Percentiles rank a stretch among this genome's conserved stretches.
Evolutionary conservation across 2,329 filamentous ascomycete genomes (phyloP).

Genomic region (Talaromyces sp.): DNA sequence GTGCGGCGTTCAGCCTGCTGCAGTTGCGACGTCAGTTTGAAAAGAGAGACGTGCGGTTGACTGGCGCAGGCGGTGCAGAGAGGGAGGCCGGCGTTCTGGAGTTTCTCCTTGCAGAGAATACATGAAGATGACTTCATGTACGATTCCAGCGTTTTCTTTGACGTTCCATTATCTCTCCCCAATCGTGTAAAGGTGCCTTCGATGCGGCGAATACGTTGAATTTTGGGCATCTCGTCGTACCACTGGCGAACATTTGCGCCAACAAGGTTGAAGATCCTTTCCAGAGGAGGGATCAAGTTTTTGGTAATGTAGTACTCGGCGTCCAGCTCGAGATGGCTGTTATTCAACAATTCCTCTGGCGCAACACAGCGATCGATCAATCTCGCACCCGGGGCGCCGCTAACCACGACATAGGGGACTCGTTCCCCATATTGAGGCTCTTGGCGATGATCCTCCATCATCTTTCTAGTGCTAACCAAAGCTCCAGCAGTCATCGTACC

Average conservation of each 20-base stretch:
- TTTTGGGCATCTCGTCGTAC: slow-evolving; percentile 96
- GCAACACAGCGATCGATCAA: slow-evolving; percentile 86
- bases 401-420: slow-evolving; percentile 88
- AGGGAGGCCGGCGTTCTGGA: slow-evolving; percentile 37
- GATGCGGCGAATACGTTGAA: slow-evolving; percentile 68
- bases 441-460: slow-evolving; percentile 77
- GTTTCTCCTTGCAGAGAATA: slow-evolving; percentile 64
- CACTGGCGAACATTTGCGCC: slow-evolving; percentile 85
- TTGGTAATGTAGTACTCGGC: slow-evolving; percentile 96
- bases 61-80: slow-evolving; percentile 35
- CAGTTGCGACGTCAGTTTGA: slow-evolving; percentile 59
- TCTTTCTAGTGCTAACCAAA: slow-evolving; percentile 76
- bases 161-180: slow-evolving; percentile 17
- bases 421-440: slow-evolving; percentile 95
- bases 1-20: slow-evolving; percentile 59
- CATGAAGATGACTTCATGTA: slow-evolving; percentile 82
- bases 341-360: slow-evolving; percentile 73
- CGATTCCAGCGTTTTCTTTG: slow-evolving; percentile 72
- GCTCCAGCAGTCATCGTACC: slow-evolving; percentile 80
- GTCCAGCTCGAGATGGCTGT: slow-evolving; percentile 75
- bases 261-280: slow-evolving; percentile 93
- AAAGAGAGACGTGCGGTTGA: slow-evolving; percentile 52
- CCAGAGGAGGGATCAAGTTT: slow-evolving; percentile 89
- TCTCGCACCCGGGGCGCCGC: slow-evolving; percentile 77
- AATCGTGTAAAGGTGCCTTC: slow-evolving; percentile 32